Evolutionary conservation across 2,329 filamentous ascomycete genomes (phyloP).

Genomic region (Cordyceps fumosorosea): DNA sequence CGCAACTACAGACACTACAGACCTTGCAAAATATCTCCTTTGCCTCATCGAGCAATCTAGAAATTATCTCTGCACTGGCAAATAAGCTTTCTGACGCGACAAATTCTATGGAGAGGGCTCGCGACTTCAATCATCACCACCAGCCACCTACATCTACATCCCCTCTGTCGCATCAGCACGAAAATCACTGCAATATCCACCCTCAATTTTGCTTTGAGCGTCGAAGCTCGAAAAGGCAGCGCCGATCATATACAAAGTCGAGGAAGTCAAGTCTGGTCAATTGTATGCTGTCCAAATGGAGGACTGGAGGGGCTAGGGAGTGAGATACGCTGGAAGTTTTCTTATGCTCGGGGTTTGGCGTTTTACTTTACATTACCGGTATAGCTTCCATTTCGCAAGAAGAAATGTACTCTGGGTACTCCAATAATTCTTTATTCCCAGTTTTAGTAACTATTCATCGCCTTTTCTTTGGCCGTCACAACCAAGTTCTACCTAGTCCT

Average conservation of each 20-base stretch:
- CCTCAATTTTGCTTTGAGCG: slow-evolving; percentile 7
- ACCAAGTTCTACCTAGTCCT: no score
- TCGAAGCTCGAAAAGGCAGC: neutral
- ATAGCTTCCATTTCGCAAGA: neutral
- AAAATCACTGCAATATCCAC: neutral
- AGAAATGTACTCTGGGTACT: neutral
- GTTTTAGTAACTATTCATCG: no score
- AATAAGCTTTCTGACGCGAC: slow-evolving; percentile 11
- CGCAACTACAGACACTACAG: slow-evolving; percentile 11
- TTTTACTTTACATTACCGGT: neutral
- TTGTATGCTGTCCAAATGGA: slow-evolving; percentile 9
- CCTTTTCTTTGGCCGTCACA: no score
- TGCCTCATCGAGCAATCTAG: neutral
- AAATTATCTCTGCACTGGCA: neutral
- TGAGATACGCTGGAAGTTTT: neutral
- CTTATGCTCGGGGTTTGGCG: neutral
- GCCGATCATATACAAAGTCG: neutral
- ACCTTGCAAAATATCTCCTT: slow-evolving; percentile 17
- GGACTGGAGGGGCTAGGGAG: neutral
- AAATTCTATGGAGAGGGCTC: no score
- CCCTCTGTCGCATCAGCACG: neutral
- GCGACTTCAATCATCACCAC: no score
- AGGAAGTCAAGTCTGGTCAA: neutral
- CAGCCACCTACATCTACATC: neutral
- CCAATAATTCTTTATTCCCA: no score